Percentiles rank a stretch among this genome's conserved stretches.
phyloP scores from a whole-genome alignment of 192 early-diverging fungal genomes.

The Rhizophagus clarus region DNA sequence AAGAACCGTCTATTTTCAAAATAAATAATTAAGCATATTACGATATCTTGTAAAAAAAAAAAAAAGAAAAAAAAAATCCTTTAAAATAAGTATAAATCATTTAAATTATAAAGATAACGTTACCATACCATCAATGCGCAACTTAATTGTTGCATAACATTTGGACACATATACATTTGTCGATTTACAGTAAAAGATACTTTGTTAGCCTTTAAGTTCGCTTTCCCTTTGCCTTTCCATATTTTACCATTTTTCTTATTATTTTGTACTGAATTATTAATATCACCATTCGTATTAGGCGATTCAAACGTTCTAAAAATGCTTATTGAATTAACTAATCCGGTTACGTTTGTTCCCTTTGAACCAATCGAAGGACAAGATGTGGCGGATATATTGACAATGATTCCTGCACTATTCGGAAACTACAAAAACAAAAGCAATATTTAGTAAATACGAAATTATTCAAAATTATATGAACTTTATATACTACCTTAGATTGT shows the following conservation, averaged over 20 bases:
- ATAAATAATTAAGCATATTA: neutral
- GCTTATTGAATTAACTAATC: neutral
- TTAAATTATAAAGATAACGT: neutral
- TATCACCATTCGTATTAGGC: neutral
- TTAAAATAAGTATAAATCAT: neutral
- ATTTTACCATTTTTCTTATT: conserved; percentile 7
- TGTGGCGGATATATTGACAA: conserved; percentile 13
- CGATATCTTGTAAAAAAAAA: neutral
- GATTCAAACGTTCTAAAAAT: conserved; percentile 5
- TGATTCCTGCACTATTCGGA: conserved; percentile 22
- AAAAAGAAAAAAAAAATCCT: neutral
- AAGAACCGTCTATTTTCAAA: conserved; percentile 18
- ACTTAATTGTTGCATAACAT: conserved; percentile 22
- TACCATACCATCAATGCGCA: conserved; percentile 22
- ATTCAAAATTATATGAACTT: neutral
- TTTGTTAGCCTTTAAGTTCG: neutral
- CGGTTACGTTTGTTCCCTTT: neutral
- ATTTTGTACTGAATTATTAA: neutral
- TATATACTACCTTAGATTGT: conserved; percentile 12
- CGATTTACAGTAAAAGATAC: conserved; percentile 2
- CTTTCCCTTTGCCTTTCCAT: conserved; percentile 21
- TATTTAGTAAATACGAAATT: neutral
- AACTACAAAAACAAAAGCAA: neutral
- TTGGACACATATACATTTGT: conserved; percentile 23
- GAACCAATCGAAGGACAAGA: conserved; percentile 8